Conservation (phyloP, 345 rosid genomes). For the Populus alba region DNA sequence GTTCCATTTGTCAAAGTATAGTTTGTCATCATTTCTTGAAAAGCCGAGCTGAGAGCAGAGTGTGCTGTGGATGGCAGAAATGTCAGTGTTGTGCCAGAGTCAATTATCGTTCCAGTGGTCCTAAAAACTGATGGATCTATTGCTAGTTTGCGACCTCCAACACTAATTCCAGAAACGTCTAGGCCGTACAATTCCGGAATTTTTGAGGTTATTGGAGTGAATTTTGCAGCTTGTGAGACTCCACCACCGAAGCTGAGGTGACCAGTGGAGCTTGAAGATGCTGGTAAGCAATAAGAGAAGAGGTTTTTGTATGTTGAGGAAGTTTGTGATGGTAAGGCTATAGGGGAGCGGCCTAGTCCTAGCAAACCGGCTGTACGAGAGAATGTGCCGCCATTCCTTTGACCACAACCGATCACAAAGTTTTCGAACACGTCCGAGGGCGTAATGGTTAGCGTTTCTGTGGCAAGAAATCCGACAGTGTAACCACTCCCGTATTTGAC, state of each 20-base stretch:
- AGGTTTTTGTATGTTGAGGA: not conserved
- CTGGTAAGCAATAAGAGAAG: not conserved
- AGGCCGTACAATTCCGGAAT: not conserved
- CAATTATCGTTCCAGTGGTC: constrained; percentile 8
- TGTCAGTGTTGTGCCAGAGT: constrained; percentile 32
- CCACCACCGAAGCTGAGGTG: not conserved
- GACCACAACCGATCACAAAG: not conserved
- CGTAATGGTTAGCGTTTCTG: not conserved
- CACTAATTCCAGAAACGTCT: not conserved
- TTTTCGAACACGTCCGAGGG: not conserved
- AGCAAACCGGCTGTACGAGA: not conserved
- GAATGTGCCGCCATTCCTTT: not conserved
- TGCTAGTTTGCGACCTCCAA: not conserved
- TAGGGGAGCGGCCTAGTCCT: not conserved
- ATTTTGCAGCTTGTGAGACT: not conserved
- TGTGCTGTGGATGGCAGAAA: constrained; percentile 12
- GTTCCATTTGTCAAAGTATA: not conserved
- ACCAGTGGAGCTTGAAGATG: not conserved
- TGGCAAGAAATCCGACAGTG: not conserved
- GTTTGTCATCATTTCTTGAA: constrained; percentile 4
- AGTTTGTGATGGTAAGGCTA: not conserved
- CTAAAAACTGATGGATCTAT: not conserved
- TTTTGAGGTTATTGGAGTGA: not conserved
- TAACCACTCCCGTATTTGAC: not conserved
- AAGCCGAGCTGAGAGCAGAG: constrained; percentile 4